A percentile compares a stretch with the other conserved stretches of the same genome.
phyloP scores from a whole-genome alignment of 129 eudicot species.

The Centrapalus pauciflorus region DNA sequence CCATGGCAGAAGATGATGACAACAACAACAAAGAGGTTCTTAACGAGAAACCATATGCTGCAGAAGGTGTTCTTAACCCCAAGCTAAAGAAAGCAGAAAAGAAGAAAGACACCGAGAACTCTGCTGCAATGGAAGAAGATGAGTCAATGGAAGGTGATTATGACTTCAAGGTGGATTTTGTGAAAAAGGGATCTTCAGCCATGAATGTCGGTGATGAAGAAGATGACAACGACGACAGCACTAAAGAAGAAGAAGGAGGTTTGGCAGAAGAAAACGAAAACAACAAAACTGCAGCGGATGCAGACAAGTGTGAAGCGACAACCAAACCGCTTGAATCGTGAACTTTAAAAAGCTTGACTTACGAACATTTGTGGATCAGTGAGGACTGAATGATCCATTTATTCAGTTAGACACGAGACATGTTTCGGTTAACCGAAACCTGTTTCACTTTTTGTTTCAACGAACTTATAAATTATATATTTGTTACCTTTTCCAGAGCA shows the following conservation, averaged over 20 bases:
- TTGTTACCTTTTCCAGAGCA: neutral
- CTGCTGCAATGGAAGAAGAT: slow-evolving; percentile 22
- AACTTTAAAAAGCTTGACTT: neutral
- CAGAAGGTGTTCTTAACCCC: slow-evolving; percentile 55
- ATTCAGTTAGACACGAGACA: neutral
- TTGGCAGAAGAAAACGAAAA: neutral
- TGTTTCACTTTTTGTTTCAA: neutral
- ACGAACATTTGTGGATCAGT: neutral
- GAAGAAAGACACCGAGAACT: slow-evolving; percentile 44
- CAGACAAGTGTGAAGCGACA: slow-evolving; percentile 3
- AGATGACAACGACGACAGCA: slow-evolving; percentile 2
- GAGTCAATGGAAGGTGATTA: slow-evolving; percentile 46
- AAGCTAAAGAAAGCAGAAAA: slow-evolving; percentile 59
- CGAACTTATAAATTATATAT: slow-evolving; percentile 7
- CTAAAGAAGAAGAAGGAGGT: neutral
- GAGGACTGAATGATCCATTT: neutral
- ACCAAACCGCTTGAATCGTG: slow-evolving; percentile 4
- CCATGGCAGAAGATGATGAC: slow-evolving; percentile 53
- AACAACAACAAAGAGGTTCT: too few species aligned
- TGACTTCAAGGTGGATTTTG: slow-evolving; percentile 67
- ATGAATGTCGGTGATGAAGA: slow-evolving; percentile 51
- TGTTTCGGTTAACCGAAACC: neutral
- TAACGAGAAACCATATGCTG: slow-evolving; percentile 45
- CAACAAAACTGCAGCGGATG: neutral
- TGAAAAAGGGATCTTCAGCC: slow-evolving; percentile 28